Evolutionary conservation across 139 green algal species (phyloP).

Genomic region (Chlamydomonas sp.): DNA sequence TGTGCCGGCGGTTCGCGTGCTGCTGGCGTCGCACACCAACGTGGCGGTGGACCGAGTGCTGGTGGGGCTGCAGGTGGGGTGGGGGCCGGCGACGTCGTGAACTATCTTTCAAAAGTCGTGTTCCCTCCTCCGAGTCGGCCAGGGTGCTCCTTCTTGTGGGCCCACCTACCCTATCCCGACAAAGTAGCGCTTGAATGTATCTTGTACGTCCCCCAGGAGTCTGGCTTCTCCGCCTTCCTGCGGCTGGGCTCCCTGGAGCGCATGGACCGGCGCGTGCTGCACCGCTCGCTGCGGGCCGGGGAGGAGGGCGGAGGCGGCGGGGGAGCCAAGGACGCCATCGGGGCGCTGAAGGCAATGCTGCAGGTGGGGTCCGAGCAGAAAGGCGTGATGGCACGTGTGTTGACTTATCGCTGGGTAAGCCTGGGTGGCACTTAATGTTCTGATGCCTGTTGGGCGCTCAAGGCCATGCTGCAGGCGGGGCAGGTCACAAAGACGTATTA

Average conservation of each 20-base stretch:
- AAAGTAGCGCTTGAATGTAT: no score
- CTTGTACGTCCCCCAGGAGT: constrained; percentile 31
- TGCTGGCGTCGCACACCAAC: constrained; percentile 90
- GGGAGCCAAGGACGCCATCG: constrained; percentile 48
- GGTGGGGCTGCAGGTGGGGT: constrained; percentile 52
- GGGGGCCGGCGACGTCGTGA: not conserved
- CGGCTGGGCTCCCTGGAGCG: constrained; percentile 77
- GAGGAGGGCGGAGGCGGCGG: constrained; percentile 36
- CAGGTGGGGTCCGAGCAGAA: constrained; percentile 8
- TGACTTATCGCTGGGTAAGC: no score
- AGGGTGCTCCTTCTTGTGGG: no score
- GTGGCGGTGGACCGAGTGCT: constrained; percentile 88
- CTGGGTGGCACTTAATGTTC: no score
- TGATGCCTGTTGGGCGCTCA: no score
- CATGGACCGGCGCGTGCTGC: constrained; percentile 76
- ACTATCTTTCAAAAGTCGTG: not conserved
- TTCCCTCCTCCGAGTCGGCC: no score
- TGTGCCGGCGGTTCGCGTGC: constrained; percentile 51
- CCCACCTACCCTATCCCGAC: no score
- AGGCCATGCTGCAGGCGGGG: no score
- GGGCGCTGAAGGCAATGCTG: constrained; percentile 49
- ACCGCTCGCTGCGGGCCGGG: constrained; percentile 72
- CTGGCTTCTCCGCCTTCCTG: constrained; percentile 78
- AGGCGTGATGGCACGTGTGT: not conserved
- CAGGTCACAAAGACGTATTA: no score